Conservation (phyloP, 164 flowering plant genomes). For the Magnolia changhungtana region DNA sequence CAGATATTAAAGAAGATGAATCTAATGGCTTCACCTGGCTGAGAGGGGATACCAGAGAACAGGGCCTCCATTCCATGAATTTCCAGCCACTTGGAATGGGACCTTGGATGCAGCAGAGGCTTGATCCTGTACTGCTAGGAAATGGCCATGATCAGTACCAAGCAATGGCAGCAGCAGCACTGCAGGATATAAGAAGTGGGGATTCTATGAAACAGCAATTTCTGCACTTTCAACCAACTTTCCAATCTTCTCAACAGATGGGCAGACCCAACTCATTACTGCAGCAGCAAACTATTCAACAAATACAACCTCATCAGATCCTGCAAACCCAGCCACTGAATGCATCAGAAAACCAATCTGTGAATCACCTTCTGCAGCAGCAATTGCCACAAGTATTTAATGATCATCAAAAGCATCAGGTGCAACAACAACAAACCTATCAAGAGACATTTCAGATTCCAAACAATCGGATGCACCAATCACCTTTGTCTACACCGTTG, state of each 20-base stretch:
- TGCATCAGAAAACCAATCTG: slow-evolving; percentile 34
- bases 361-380: slow-evolving; percentile 33
- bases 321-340: slow-evolving; percentile 43
- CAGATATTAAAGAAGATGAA: slow-evolving; percentile 57
- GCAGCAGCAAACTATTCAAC: slow-evolving; percentile 47
- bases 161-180: slow-evolving; percentile 53
- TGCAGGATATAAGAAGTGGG: slow-evolving; percentile 53
- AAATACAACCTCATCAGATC: slow-evolving; percentile 36
- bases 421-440: slow-evolving; percentile 33
- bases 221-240: slow-evolving; percentile 62
- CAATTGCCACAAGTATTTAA: slow-evolving; percentile 36
- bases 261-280: slow-evolving; percentile 34
- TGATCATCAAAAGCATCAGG: slow-evolving; percentile 36
- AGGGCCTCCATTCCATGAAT: slow-evolving; percentile 50
- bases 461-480: slow-evolving; percentile 43
- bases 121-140: slow-evolving; percentile 45
- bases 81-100: slow-evolving; percentile 50
- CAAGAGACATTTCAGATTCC: slow-evolving; percentile 47
- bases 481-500: slow-evolving; percentile 35
- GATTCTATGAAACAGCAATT: slow-evolving; percentile 59
- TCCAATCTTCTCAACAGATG: slow-evolving; percentile 46
- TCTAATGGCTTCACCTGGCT: slow-evolving; percentile 60
- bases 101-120: slow-evolving; percentile 74
- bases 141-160: slow-evolving; percentile 63
- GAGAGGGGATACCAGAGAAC: slow-evolving; percentile 58